phyloP scores from a whole-genome alignment of 2,329 filamentous ascomycete genomes.

The Talaromyces sp. region DNA sequence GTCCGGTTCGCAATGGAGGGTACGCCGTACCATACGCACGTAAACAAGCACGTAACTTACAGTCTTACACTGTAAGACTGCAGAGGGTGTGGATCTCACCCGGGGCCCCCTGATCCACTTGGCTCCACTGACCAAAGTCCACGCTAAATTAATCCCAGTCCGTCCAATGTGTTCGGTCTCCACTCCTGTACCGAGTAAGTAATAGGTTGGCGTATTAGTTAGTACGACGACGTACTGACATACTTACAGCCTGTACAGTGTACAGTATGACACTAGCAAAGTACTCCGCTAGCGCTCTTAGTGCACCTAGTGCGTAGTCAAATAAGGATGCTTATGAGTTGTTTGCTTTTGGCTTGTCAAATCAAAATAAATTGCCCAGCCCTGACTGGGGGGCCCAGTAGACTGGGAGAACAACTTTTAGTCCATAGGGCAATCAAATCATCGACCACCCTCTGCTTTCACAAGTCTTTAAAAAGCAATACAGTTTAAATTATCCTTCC shows the following conservation, averaged over 20 bases:
- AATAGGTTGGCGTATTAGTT: neutral
- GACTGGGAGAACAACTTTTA: constrained; percentile 15
- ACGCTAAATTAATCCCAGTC: constrained; percentile 8
- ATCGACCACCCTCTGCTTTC: constrained; percentile 7
- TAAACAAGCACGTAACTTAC: neutral
- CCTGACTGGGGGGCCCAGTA: constrained; percentile 12
- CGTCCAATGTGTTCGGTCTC: neutral
- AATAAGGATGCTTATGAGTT: constrained; percentile 12
- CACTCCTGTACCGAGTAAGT: neutral
- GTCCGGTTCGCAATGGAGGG: neutral
- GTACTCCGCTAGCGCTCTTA: neutral
- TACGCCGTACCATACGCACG: neutral
- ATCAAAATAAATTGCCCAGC: constrained; percentile 7
- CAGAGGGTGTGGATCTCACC: neutral
- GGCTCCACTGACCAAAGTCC: neutral
- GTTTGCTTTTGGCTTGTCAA: constrained; percentile 7
- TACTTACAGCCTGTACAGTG: too few species aligned
- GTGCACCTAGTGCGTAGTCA: neutral
- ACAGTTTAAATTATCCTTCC: constrained; percentile 7
- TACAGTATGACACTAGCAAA: too few species aligned
- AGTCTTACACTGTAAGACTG: neutral
- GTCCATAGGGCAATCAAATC: constrained; percentile 19
- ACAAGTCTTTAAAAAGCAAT: neutral
- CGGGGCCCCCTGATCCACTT: neutral
- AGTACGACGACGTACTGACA: too few species aligned